These are phyloP conservation scores for Bjerkandera adusta DNA, from an alignment of 1,284 basidiomycete genomes.

Conservation along the genomic window DNA sequence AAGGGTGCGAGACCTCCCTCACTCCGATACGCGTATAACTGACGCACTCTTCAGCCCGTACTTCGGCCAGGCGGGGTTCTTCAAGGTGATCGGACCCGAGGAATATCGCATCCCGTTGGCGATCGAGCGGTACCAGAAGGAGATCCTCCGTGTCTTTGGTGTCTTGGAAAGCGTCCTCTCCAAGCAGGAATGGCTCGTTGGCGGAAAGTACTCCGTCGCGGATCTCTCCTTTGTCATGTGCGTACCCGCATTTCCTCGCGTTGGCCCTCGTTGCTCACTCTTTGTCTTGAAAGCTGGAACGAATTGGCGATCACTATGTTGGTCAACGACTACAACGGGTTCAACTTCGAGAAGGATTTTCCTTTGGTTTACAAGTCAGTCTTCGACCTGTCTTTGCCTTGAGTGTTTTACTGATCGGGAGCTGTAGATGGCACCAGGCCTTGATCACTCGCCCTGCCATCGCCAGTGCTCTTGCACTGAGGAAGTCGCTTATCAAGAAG, in stretches of 20 bases:
- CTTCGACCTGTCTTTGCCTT: not conserved
- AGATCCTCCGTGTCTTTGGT: slow-evolving; percentile 30
- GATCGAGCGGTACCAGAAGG: slow-evolving; percentile 32
- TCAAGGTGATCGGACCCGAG: slow-evolving; percentile 24
- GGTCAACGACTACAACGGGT: slow-evolving; percentile 9
- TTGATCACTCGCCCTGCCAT: too few species aligned
- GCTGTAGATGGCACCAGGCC: too few species aligned
- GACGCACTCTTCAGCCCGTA: slow-evolving; percentile 16
- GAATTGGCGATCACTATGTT: slow-evolving; percentile 1
- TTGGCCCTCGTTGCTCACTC: not conserved
- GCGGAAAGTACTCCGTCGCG: slow-evolving; percentile 23
- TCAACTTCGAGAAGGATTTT: slow-evolving; percentile 12
- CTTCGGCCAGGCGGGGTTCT: slow-evolving; percentile 29
- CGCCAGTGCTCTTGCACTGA: too few species aligned
- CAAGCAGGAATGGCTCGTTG: slow-evolving; percentile 5
- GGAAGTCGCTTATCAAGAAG: too few species aligned
- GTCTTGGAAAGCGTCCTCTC: slow-evolving; percentile 32
- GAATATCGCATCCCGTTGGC: slow-evolving; percentile 23
- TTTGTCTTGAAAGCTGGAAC: slow-evolving; percentile 9
- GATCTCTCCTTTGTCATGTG: slow-evolving; percentile 18
- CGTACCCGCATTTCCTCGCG: not conserved
- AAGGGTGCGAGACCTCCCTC: not conserved
- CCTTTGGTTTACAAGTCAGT: slow-evolving; percentile 7
- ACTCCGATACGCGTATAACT: not conserved
- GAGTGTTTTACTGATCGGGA: too few species aligned